Evolutionary conservation across 805 yeast genomes (phyloP), one percentile per base, ranked within the genome.

Genomic region (Sungouiozyma ichnusensis): DNA sequence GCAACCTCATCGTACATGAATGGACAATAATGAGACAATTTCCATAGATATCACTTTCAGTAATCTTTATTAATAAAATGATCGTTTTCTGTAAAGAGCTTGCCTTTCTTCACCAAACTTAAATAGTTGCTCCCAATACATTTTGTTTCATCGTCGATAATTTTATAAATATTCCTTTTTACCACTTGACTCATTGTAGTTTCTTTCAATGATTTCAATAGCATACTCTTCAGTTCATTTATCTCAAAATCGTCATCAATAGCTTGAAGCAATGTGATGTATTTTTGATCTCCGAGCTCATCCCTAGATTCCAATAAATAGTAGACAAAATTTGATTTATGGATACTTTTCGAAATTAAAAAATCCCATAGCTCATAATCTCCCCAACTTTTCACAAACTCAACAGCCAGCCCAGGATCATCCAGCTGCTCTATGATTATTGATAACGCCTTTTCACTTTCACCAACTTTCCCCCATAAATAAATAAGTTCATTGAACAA

Each of bases 321-420:
- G 46, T 76, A 75, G 35, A 90, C 80, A 54, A 85, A 87, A n/a
- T 68, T 68, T 0, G 96, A 92, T 48, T 77, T 77, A 33, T 71
- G 69, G 65, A 79, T 71, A 16, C 95, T 79, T 57, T 79, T 77
- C 16, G 76, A 78, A 9, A 90, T 63, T 46, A 90, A 67, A 37
- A 78, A 76, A 35, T 77, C 77, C 94, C 96, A 87, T 9, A 86
- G 64, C n/a, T 85, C 94, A 17, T 67, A 60, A 51, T 86, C 94
- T 39, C 78, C 76, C 45, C 75, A 70, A 37, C 72, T 75, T 9
- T 70, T 70, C 1, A 88, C 92, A 68, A 87, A 92, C 15, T 71
- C 72, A 18, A 92, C 82, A 0, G 97, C 97, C 48, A 74, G 69
- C 34, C 73, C 72, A 0, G 95, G 90, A 56, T 90, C 92, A 42